Evolutionary conservation across 2,329 filamentous ascomycete species (phyloP).

Genomic region (Bipolaris zeicola): DNA sequence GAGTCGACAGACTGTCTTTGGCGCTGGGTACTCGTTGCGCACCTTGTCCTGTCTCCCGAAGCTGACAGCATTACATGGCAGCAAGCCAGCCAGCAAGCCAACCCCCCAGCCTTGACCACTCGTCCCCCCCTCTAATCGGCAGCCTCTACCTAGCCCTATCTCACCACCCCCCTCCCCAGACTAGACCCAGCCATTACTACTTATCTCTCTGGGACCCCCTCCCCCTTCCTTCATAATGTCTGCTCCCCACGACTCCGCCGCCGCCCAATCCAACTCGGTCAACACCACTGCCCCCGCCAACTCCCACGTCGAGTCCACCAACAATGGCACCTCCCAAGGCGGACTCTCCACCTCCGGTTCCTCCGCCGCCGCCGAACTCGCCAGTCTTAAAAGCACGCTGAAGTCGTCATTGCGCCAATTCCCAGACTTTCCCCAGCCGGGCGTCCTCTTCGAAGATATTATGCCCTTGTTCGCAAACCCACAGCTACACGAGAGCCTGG

Average conservation of each 20-base stretch:
- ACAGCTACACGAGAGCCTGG: constrained; percentile 72
- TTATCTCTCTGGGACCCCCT: constrained; percentile 18
- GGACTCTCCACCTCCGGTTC: constrained; percentile 56
- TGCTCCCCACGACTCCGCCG: constrained; percentile 27
- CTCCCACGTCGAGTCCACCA: constrained; percentile 35
- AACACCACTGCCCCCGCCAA: constrained; percentile 26
- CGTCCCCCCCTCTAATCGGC: constrained; percentile 7
- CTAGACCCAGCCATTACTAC: constrained; percentile 3
- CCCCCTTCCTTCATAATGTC: constrained; percentile 42
- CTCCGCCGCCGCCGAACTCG: constrained; percentile 58
- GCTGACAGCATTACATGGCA: constrained; percentile 22
- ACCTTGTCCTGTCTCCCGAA: constrained; percentile 5
- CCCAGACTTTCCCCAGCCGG: constrained; percentile 87
- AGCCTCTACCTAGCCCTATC: constrained; percentile 20
- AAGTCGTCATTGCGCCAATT: constrained; percentile 78
- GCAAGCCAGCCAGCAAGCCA: constrained; percentile 1
- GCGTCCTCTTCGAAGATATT: constrained; percentile 97
- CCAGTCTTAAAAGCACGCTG: constrained; percentile 69
- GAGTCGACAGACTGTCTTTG: constrained; percentile 1
- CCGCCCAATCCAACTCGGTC: constrained; percentile 25
- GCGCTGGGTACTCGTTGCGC: constrained; percentile 17
- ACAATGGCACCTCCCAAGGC: constrained; percentile 53
- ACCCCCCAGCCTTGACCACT: constrained; percentile 17
- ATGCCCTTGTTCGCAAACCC: constrained; percentile 90
- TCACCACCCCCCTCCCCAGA: constrained; percentile 13